Base-by-base conservation (phyloP, 2,329 filamentous ascomycete genomes). In the Sphaerulina vaccinii region DNA sequence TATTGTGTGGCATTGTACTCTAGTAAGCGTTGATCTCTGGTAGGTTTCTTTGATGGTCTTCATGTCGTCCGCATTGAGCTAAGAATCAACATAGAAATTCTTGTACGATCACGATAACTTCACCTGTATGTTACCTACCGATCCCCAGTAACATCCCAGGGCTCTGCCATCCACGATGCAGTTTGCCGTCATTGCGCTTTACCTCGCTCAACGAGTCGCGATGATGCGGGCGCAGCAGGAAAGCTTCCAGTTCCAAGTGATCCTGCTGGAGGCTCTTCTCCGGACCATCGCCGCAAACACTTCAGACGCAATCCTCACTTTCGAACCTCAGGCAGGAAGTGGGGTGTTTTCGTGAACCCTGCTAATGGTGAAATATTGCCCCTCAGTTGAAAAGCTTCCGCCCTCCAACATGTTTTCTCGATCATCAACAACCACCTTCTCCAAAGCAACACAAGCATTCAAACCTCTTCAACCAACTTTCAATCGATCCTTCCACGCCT, bases 401-500 rank as follows among this genome's bases (percentile, higher is more conserved):
- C n/a, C 29, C 38, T 39, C 27, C 13, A 50, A 24, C 18, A 54
- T 54, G 39, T 48, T 43, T 32, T 36, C 43, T 41, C 44, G 38
- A 16, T 42, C 52, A 51, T 18, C 51, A 42, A 51, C 40, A 42
- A 33, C 37, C 15, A 39, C 41, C 46, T 53, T 56, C 49, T 56
- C 56, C 54, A 54, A 56, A 52, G 56, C n/a, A n/a, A n/a, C n/a
- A n/a, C n/a, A n/a, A n/a, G n/a, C 59, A 68, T 65, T 67, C 49
- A 39, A 46, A 41, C 33, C 27, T 32, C 27, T 49, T 32, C 52
- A 55, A 50, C 55, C 71, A 63, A 67, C 68, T 65, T 69, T 64
- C 67, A 59, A 54, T 56, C 73, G 80, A 71, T 72, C 73, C 62
- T 86, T 85, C 70, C 77, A 80, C 71, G 78, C 82, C 68, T 79